phyloP scores from a whole-genome alignment of 495 filamentous ascomycete genomes.

The Neurospora pannonica region DNA sequence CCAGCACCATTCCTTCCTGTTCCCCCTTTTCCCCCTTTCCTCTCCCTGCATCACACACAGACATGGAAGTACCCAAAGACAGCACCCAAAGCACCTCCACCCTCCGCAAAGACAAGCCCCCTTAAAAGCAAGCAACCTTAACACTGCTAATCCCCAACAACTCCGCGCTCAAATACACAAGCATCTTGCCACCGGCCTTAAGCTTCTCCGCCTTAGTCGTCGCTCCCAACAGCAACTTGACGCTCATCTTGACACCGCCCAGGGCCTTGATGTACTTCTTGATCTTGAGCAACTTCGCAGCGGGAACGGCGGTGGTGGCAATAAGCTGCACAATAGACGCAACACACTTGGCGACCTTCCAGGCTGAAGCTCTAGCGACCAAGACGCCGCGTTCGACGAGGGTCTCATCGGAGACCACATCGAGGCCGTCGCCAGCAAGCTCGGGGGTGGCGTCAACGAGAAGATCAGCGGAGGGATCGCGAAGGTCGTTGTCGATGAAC shows the following conservation, averaged over 20 bases:
- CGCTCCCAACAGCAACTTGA: constrained; percentile 11
- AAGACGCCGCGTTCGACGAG: constrained; percentile 2
- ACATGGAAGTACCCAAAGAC: too few species aligned
- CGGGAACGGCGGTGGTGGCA: constrained; percentile 9
- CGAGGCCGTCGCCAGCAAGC: neutral
- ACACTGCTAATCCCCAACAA: constrained; percentile 8
- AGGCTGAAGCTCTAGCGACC: neutral
- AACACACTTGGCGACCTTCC: constrained; percentile 12
- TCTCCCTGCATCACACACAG: too few species aligned
- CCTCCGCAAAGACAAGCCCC: too few species aligned
- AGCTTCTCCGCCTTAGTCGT: constrained; percentile 9
- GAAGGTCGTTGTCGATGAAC: constrained; percentile 8
- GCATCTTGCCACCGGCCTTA: constrained; percentile 7
- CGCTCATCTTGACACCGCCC: constrained; percentile 10
- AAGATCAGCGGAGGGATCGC: neutral
- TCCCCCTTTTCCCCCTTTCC: too few species aligned
- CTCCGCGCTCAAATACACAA: constrained; percentile 7
- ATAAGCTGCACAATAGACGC: constrained; percentile 9
- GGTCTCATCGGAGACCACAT: neutral
- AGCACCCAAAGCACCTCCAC: too few species aligned
- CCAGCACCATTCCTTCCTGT: too few species aligned
- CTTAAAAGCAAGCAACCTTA: constrained; percentile 12
- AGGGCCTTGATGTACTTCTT: constrained; percentile 17
- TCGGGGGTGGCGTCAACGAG: neutral
- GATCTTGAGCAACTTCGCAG: constrained; percentile 13